Conservation (phyloP, 176 grass and related monocot species). For the Musa acuminata region DNA sequence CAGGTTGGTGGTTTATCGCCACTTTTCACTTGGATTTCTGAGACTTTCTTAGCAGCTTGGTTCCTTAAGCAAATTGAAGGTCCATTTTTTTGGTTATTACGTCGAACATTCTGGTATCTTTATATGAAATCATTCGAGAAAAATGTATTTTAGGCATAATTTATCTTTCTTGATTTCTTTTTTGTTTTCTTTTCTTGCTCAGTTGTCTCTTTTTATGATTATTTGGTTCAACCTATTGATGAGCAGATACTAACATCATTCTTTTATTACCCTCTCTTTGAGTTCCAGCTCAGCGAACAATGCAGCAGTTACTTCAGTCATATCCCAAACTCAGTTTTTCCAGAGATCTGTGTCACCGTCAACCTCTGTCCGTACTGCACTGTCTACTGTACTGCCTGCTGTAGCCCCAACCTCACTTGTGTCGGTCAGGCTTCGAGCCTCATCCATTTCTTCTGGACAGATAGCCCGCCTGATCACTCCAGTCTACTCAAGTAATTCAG, state of each 20-base stretch:
- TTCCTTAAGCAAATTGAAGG: too few species aligned
- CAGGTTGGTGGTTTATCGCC: too few species aligned
- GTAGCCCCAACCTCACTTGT: neutral
- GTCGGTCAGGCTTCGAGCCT: slow-evolving; percentile 8
- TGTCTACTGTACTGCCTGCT: neutral
- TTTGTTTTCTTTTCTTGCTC: too few species aligned
- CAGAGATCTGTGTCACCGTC: slow-evolving; percentile 14
- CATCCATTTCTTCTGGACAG: slow-evolving; percentile 17
- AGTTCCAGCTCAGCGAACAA: slow-evolving; percentile 20
- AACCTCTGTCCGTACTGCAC: neutral
- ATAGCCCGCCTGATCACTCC: slow-evolving; percentile 6
- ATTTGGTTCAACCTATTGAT: neutral
- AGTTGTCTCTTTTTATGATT: too few species aligned
- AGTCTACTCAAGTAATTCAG: slow-evolving; percentile 15
- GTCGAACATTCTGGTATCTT: too few species aligned
- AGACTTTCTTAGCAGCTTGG: too few species aligned
- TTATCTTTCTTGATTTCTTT: too few species aligned
- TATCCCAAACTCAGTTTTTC: slow-evolving; percentile 27
- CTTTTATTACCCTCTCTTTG: neutral
- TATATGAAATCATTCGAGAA: too few species aligned
- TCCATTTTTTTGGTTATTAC: too few species aligned
- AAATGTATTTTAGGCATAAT: too few species aligned
- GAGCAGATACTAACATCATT: neutral
- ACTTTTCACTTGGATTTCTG: too few species aligned
- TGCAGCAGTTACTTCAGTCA: slow-evolving; percentile 27